Evolutionary conservation across 106 monocot genomes (phyloP).

Genomic region (Xerophyta viscosa): DNA sequence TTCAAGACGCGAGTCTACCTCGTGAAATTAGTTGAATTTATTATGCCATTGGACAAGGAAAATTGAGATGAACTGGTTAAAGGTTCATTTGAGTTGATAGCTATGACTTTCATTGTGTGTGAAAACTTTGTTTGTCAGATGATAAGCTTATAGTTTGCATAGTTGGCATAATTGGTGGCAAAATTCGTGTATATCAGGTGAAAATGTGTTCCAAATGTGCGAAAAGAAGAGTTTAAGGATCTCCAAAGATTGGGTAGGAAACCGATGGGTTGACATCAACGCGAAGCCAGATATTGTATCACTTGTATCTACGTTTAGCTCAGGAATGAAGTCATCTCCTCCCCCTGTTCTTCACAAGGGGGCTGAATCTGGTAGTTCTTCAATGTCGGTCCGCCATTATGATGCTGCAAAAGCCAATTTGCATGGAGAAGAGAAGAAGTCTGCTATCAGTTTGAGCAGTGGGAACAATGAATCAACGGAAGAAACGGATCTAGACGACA

Average conservation of each 20-base stretch:
- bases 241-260: constrained; percentile 69
- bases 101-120: too few species aligned
- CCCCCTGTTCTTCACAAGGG: constrained; percentile 14
- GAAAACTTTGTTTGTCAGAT: neutral
- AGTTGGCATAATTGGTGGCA: neutral
- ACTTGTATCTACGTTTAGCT: constrained; percentile 20
- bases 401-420: constrained; percentile 5
- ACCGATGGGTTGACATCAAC: constrained; percentile 58
- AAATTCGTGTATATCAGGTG: constrained; percentile 31
- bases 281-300: constrained; percentile 50
- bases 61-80: too few species aligned
- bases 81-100: too few species aligned
- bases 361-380: constrained; percentile 31
- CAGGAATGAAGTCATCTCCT: constrained; percentile 25
- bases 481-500: constrained; percentile 3
- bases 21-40: too few species aligned
- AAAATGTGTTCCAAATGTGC: constrained; percentile 49
- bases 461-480: neutral
- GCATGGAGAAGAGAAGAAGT: constrained; percentile 7
- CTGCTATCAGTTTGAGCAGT: constrained; percentile 2
- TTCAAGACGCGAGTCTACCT: too few species aligned
- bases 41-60: too few species aligned
- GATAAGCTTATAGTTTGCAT: neutral
- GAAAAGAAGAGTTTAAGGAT: constrained; percentile 39
- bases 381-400: constrained; percentile 14